These are phyloP conservation scores for Penicillium sclerotiorum DNA, from an alignment of 2,329 filamentous ascomycete species.

Conservation along the genomic window DNA sequence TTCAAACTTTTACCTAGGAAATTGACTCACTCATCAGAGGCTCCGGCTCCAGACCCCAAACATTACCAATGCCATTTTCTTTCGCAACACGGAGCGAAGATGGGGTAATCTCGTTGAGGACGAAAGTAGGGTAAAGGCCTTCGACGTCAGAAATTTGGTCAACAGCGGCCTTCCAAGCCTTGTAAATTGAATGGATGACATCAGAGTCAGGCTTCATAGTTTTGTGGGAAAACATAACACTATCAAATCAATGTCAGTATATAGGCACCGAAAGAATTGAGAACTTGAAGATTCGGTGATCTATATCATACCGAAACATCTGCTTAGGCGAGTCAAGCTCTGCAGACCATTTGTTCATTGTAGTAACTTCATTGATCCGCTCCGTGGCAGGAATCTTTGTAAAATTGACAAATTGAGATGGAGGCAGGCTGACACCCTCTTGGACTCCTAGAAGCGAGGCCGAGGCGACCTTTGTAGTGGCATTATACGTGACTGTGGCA, in stretches of 20 bases:
- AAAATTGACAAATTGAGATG: slow-evolving; percentile 37
- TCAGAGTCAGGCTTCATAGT: slow-evolving; percentile 41
- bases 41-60: slow-evolving; percentile 39
- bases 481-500: slow-evolving; percentile 32
- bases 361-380: slow-evolving; percentile 32
- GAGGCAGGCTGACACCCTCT: slow-evolving; percentile 35
- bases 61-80: slow-evolving; percentile 44
- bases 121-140: slow-evolving; percentile 43
- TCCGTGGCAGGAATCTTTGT: slow-evolving; percentile 28
- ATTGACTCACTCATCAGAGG: slow-evolving; percentile 33
- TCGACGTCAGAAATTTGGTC: slow-evolving; percentile 38
- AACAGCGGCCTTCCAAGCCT: slow-evolving; percentile 39
- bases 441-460: slow-evolving; percentile 38
- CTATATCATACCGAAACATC: slow-evolving; percentile 41
- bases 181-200: slow-evolving; percentile 35
- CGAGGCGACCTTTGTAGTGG: slow-evolving; percentile 24
- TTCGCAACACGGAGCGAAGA: slow-evolving; percentile 32
- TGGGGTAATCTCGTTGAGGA: slow-evolving; percentile 34
- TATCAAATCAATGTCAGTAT: slow-evolving; percentile 13
- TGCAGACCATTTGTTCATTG: slow-evolving; percentile 30
- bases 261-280: background rate
- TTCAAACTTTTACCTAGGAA: background rate
- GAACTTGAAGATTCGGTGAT: background rate
- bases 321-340: slow-evolving; percentile 35
- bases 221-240: slow-evolving; percentile 41